These are phyloP conservation scores for Parmelia sp. DNA, from an alignment of 495 filamentous ascomycete genomes.

Conservation along the genomic window DNA sequence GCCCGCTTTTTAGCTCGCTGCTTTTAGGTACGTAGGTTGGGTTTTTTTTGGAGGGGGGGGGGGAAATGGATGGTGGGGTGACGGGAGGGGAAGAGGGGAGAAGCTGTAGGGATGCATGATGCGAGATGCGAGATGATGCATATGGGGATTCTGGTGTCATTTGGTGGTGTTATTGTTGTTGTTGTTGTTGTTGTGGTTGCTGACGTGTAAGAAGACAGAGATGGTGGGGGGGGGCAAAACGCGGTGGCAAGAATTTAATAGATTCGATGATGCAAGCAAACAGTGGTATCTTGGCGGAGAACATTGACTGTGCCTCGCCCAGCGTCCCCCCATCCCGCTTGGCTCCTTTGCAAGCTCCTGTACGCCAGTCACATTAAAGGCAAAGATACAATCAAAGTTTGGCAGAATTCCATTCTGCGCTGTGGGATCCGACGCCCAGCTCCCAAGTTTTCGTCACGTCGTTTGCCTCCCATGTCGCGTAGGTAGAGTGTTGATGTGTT, in stretches of 20 bases:
- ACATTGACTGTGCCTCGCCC: constrained; percentile 10
- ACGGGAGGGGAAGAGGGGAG: not conserved
- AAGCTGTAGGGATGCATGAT: not conserved
- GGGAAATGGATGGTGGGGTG: not conserved
- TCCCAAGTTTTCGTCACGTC: constrained; percentile 21
- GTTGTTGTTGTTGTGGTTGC: not conserved
- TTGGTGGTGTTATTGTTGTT: not conserved
- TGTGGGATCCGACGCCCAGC: not conserved
- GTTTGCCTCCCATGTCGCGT: constrained; percentile 20
- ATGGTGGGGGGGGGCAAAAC: not conserved
- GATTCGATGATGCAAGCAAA: not conserved
- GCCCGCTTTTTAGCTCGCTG: not conserved
- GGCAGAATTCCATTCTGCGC: not conserved
- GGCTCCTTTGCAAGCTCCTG: constrained; percentile 2
- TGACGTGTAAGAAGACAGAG: not conserved
- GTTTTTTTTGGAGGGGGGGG: not conserved
- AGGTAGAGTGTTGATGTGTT: not conserved
- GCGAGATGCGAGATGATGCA: constrained; percentile 3
- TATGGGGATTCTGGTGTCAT: not conserved
- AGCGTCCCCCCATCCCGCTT: not conserved
- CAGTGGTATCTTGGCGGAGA: constrained; percentile 20
- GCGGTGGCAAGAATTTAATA: not conserved
- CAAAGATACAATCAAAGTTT: not conserved
- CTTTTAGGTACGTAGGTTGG: not conserved
- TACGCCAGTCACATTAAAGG: not conserved